phyloP scores from a whole-genome alignment of 768 basidiomycete genomes.

The Serendipita sp. region DNA sequence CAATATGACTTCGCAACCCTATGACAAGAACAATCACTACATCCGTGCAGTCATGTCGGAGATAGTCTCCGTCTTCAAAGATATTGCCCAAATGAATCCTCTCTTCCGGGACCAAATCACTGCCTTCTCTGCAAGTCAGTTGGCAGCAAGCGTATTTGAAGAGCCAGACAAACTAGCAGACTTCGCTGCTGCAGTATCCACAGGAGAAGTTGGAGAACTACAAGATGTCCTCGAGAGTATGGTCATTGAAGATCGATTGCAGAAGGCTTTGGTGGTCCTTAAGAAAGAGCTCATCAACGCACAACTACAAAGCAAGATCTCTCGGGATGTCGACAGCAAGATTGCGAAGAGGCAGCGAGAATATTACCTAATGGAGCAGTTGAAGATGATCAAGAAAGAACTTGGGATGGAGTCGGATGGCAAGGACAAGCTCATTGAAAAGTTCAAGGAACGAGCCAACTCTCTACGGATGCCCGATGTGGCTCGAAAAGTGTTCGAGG shows the following conservation, averaged over 20 bases:
- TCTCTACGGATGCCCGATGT: constrained; percentile 74
- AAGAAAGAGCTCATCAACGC: constrained; percentile 98
- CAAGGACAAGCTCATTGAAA: constrained; percentile 86
- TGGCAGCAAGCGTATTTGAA: constrained; percentile 87
- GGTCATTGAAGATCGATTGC: constrained; percentile 72
- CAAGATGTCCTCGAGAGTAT: constrained; percentile 87
- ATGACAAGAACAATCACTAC: constrained; percentile 86
- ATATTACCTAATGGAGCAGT: constrained; percentile 93
- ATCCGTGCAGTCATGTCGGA: constrained; percentile 93
- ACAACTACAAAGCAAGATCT: constrained; percentile 83
- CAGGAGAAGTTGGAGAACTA: constrained; percentile 80
- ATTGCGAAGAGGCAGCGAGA: constrained; percentile 89
- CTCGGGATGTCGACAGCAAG: constrained; percentile 84
- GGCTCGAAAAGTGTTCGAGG: constrained; percentile 89
- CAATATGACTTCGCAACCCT: constrained; percentile 67
- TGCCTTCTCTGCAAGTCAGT: constrained; percentile 86
- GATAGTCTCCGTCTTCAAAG: constrained; percentile 95
- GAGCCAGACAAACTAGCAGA: constrained; percentile 96
- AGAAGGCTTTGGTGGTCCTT: constrained; percentile 78
- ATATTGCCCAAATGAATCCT: constrained; percentile 91
- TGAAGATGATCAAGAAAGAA: constrained; percentile 93
- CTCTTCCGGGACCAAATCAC: constrained; percentile 98
- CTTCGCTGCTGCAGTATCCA: constrained; percentile 89
- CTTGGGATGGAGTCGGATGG: constrained; percentile 90
- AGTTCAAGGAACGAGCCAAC: constrained; percentile 76